phyloP scores from a whole-genome alignment of 2,329 filamentous ascomycete genomes.

The Pseudogymnoascus sp. region DNA sequence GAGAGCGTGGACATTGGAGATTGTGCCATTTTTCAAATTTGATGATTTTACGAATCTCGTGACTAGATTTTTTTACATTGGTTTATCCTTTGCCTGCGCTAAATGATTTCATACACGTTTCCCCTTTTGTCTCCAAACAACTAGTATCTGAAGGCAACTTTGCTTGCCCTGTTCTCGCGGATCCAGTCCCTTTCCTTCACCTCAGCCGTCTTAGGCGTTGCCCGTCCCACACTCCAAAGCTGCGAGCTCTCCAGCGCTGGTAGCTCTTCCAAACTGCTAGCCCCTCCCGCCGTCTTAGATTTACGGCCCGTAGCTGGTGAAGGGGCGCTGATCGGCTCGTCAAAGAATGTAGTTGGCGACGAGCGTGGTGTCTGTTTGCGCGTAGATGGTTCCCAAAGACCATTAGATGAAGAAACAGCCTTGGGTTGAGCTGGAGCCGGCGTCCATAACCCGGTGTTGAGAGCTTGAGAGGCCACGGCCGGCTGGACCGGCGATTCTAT shows the following conservation, averaged over 20 bases:
- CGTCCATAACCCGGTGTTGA: background rate
- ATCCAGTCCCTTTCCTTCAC: background rate
- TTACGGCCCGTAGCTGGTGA: background rate
- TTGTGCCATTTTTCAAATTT: no score
- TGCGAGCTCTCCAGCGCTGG: background rate
- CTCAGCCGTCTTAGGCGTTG: background rate
- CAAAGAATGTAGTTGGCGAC: background rate
- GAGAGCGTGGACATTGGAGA: background rate
- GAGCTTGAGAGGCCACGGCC: background rate
- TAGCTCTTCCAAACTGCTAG: background rate
- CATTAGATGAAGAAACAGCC: background rate
- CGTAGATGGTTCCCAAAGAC: background rate
- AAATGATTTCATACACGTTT: background rate
- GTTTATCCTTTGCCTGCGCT: background rate
- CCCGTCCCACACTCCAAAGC: background rate
- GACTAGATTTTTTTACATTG: background rate
- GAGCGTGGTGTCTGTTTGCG: background rate
- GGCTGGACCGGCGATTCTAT: background rate
- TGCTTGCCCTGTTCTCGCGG: background rate
- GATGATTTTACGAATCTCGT: background rate
- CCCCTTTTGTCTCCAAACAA: background rate
- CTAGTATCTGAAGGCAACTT: constrained; percentile 3
- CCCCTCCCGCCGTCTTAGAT: background rate
- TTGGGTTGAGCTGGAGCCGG: constrained; percentile 1
- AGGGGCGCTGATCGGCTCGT: background rate